A percentile compares a stretch with the other conserved stretches of the same genome.
These are phyloP conservation scores for Fusarium albosuccineum DNA, from an alignment of 2,329 filamentous ascomycete genomes.

Conservation along the genomic window DNA sequence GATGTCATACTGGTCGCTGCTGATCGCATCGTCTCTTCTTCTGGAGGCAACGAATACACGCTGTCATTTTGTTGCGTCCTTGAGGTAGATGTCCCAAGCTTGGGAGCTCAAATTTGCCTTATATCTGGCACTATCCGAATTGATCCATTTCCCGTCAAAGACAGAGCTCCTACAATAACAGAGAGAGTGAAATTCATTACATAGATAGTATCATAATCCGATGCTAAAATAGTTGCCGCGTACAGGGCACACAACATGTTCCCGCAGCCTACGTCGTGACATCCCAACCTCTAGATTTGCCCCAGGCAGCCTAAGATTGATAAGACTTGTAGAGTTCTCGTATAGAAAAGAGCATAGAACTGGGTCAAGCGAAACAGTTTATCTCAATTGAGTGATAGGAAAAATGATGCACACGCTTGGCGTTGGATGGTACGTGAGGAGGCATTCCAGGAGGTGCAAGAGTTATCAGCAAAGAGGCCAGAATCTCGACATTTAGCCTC, in stretches of 20 bases:
- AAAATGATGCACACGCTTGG: background rate
- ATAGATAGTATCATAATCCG: no score
- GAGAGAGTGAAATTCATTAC: no score
- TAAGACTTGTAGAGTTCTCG: no score
- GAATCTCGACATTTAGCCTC: background rate
- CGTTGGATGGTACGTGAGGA: background rate
- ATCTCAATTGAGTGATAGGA: background rate
- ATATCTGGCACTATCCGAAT: no score
- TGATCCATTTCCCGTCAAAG: no score
- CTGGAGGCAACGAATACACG: background rate
- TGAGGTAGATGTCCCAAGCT: background rate
- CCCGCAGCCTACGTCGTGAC: no score
- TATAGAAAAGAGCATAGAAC: background rate
- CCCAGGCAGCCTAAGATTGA: background rate
- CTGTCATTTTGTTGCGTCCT: background rate
- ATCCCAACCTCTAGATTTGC: background rate
- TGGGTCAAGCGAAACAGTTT: background rate
- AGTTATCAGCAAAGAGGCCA: background rate
- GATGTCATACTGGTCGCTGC: background rate
- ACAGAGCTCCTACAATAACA: no score
- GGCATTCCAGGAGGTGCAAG: background rate
- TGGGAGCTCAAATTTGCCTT: no score
- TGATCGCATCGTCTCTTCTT: background rate
- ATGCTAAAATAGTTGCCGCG: no score
- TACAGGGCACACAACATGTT: no score